These are phyloP conservation scores for Cucurbita maxima DNA, from an alignment of 306 rosid genomes.

Conservation along the genomic window DNA sequence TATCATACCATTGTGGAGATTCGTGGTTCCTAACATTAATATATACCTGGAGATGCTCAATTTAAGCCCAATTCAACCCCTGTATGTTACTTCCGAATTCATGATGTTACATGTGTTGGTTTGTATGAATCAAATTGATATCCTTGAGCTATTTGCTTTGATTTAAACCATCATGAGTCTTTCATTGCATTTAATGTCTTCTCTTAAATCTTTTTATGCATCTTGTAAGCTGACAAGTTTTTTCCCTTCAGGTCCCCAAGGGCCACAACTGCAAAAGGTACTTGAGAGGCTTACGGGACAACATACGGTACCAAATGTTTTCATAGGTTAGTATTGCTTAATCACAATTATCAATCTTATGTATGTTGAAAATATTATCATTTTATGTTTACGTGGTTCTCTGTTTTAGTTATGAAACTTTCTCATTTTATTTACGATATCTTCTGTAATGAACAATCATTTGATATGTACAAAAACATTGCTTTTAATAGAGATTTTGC, in stretches of 20 bases:
- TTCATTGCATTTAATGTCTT: background rate
- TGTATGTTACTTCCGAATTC: background rate
- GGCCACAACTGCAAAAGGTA: conserved; percentile 79
- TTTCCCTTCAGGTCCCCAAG: conserved; percentile 65
- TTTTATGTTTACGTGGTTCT: no score
- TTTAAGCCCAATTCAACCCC: background rate
- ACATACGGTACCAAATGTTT: conserved; percentile 91
- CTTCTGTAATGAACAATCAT: background rate
- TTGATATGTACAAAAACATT: background rate
- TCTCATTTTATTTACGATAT: no score
- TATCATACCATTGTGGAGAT: no score
- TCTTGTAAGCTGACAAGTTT: background rate
- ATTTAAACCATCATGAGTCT: background rate
- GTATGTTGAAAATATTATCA: no score
- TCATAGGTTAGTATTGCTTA: conserved; percentile 40
- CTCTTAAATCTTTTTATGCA: background rate
- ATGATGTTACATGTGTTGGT: background rate
- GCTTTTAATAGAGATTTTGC: background rate
- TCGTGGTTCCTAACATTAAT: background rate
- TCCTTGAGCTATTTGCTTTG: background rate
- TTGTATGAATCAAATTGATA: background rate
- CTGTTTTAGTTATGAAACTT: no score
- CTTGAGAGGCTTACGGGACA: conserved; percentile 91
- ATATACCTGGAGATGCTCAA: background rate
- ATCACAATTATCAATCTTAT: no score